A percentile compares a stretch with the other conserved stretches of the same genome.
Evolutionary conservation across 2,329 filamentous ascomycete genomes (phyloP).

Genomic region (Xenoacremonium recifei): DNA sequence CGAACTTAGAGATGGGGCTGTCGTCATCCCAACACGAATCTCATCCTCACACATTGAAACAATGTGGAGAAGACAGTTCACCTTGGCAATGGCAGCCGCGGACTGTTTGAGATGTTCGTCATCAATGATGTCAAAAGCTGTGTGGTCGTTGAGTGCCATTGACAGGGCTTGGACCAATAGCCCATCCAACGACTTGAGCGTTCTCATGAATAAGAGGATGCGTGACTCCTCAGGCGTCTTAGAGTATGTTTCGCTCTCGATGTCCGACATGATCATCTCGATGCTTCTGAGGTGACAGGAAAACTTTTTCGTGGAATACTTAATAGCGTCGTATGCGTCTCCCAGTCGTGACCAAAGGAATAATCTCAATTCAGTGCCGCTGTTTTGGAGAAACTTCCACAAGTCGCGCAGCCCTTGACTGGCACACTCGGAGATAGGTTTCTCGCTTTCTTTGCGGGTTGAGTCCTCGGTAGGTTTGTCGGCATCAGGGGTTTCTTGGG

Average conservation of each 20-base stretch:
- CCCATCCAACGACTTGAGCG: conserved; percentile 77
- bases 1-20: conserved; percentile 56
- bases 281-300: conserved; percentile 85
- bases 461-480: conserved; percentile 14
- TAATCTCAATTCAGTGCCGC: conserved; percentile 77
- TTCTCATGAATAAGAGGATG: conserved; percentile 69
- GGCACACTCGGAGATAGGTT: conserved; percentile 50
- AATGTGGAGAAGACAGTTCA: conserved; percentile 75
- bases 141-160: conserved; percentile 63
- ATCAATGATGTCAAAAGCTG: conserved; percentile 81
- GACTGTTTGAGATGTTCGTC: conserved; percentile 73
- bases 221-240: conserved; percentile 61
- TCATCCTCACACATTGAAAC: conserved; percentile 83
- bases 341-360: conserved; percentile 91
- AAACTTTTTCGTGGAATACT: conserved; percentile 83
- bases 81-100: conserved; percentile 66
- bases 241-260: conserved; percentile 62
- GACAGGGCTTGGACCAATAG: conserved; percentile 70
- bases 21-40: conserved; percentile 71
- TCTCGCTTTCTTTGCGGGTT: conserved; percentile 17
- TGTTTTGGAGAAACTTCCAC: conserved; percentile 78
- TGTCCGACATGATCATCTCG: conserved; percentile 70
- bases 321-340: conserved; percentile 82
- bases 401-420: conserved; percentile 69
- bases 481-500: conserved; percentile 12